phyloP scores from a whole-genome alignment of 1,139 yeast species.

The Dujonia santamariae region DNA sequence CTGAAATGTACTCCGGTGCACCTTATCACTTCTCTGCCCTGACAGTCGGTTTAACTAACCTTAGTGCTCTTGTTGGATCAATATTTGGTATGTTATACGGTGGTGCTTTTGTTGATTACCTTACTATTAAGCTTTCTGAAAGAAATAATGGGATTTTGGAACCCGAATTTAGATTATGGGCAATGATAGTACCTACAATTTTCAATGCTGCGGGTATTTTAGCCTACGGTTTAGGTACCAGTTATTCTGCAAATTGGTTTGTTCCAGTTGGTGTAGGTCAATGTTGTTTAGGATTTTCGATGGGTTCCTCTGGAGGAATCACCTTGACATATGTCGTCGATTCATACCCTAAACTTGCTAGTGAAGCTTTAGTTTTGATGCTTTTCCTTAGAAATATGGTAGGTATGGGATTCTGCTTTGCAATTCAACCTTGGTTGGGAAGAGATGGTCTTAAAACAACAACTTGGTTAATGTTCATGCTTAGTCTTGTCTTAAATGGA shows the following conservation, averaged over 20 bases:
- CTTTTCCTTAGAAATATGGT: slow-evolving; percentile 44
- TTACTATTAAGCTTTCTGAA: slow-evolving; percentile 30
- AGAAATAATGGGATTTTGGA: slow-evolving; percentile 38
- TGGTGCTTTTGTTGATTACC: slow-evolving; percentile 43
- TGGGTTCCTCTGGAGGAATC: slow-evolving; percentile 55
- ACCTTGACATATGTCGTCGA: slow-evolving; percentile 57
- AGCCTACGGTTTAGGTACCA: slow-evolving; percentile 35
- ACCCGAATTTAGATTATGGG: slow-evolving; percentile 40
- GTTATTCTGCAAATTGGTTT: slow-evolving; percentile 43
- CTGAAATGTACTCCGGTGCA: slow-evolving; percentile 31
- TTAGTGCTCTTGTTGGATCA: slow-evolving; percentile 39
- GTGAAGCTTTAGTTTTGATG: slow-evolving; percentile 54
- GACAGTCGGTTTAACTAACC: slow-evolving; percentile 39
- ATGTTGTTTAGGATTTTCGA: slow-evolving; percentile 54
- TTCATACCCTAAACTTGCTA: slow-evolving; percentile 53
- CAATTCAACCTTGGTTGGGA: slow-evolving; percentile 46
- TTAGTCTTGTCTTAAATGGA: slow-evolving; percentile 43
- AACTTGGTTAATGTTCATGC: slow-evolving; percentile 48
- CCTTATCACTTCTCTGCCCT: slow-evolving; percentile 37
- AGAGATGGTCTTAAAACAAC: slow-evolving; percentile 31
- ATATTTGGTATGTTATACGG: slow-evolving; percentile 41
- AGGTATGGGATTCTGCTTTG: slow-evolving; percentile 47
- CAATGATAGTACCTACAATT: slow-evolving; percentile 35
- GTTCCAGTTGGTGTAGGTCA: slow-evolving; percentile 51
- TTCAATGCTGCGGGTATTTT: slow-evolving; percentile 40